A percentile compares a stretch with the other conserved stretches of the same genome.
These are phyloP conservation scores for Cubamyces lactineus DNA, from an alignment of 768 basidiomycete genomes.

Conservation along the genomic window DNA sequence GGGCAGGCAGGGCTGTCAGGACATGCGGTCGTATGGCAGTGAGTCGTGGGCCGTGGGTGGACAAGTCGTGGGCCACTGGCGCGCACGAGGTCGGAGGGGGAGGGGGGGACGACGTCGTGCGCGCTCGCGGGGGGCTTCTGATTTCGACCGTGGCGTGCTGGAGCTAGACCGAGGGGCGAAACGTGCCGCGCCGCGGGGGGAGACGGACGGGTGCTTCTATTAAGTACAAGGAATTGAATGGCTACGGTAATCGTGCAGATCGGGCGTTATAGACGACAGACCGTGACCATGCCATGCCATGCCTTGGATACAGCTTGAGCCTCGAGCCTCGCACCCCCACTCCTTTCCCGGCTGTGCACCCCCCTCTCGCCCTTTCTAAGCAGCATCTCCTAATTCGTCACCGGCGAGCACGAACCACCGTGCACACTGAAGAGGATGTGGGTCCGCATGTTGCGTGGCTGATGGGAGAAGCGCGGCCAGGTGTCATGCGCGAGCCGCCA, in stretches of 20 bases:
- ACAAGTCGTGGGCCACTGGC: background rate
- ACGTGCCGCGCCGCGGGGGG: slow-evolving; percentile 1
- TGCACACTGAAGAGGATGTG: slow-evolving; percentile 1
- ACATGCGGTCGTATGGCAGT: background rate
- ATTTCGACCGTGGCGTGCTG: slow-evolving; percentile 1
- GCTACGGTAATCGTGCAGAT: slow-evolving; percentile 4
- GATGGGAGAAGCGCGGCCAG: slow-evolving; percentile 19
- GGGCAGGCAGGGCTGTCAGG: background rate
- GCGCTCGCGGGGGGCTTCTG: slow-evolving; percentile 8
- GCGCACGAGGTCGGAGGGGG: slow-evolving; percentile 5
- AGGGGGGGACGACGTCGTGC: background rate
- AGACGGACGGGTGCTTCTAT: slow-evolving; percentile 12
- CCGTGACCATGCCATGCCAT: background rate
- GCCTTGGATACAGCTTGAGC: slow-evolving; percentile 8
- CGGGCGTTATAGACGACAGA: slow-evolving; percentile 3
- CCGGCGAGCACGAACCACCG: slow-evolving; percentile 13
- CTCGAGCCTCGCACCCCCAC: background rate
- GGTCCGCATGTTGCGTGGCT: slow-evolving; percentile 19
- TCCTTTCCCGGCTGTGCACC: too few species aligned
- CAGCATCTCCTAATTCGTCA: background rate
- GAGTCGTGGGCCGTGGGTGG: background rate
- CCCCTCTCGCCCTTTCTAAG: too few species aligned
- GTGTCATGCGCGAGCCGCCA: slow-evolving; percentile 19
- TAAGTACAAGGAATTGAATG: slow-evolving; percentile 19
- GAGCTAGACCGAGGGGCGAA: slow-evolving; percentile 3